Conservation (phyloP, 495 filamentous ascomycete species). For the Umbilicaria muhlenbergii region DNA sequence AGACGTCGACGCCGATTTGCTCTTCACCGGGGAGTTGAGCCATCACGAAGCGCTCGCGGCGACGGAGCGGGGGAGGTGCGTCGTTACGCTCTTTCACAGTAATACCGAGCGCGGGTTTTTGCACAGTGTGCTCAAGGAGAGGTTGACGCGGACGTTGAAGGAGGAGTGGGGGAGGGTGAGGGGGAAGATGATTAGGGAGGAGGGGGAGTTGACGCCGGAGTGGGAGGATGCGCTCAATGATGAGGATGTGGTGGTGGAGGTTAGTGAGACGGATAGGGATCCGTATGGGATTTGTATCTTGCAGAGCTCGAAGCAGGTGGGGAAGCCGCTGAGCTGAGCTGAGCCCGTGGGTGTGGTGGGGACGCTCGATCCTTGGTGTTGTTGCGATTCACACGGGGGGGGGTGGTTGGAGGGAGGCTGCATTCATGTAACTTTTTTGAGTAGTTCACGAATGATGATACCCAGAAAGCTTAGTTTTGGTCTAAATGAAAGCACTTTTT, state of each 20-base stretch:
- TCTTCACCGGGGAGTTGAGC: conserved; percentile 84
- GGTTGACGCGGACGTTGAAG: conserved; percentile 40
- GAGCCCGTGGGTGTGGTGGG: no score
- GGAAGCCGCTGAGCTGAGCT: conserved; percentile 3
- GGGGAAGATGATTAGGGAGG: conserved; percentile 18
- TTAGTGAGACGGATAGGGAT: conserved; percentile 71
- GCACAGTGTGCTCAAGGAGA: conserved; percentile 46
- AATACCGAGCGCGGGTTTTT: conserved; percentile 82
- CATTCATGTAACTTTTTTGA: no score
- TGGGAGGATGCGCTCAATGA: conserved; percentile 32
- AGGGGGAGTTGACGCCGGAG: conserved; percentile 19
- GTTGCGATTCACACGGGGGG: no score
- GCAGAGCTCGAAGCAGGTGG: conserved; percentile 17
- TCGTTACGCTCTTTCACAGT: conserved; percentile 76
- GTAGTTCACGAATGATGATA: no score
- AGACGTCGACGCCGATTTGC: conserved; percentile 47
- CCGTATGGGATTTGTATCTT: conserved; percentile 53
- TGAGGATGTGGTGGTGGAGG: conserved; percentile 41
- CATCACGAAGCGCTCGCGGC: conserved; percentile 83
- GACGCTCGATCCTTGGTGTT: no score
- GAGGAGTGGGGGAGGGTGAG: conserved; percentile 35
- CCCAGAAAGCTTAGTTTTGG: no score
- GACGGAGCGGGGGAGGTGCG: conserved; percentile 72
- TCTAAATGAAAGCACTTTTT: no score
- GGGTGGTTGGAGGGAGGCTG: no score